Evolutionary conservation across 2,329 filamentous ascomycete species (phyloP), one percentile per base, ranked within the genome.

Genomic region (Emydomyces testavorans): DNA sequence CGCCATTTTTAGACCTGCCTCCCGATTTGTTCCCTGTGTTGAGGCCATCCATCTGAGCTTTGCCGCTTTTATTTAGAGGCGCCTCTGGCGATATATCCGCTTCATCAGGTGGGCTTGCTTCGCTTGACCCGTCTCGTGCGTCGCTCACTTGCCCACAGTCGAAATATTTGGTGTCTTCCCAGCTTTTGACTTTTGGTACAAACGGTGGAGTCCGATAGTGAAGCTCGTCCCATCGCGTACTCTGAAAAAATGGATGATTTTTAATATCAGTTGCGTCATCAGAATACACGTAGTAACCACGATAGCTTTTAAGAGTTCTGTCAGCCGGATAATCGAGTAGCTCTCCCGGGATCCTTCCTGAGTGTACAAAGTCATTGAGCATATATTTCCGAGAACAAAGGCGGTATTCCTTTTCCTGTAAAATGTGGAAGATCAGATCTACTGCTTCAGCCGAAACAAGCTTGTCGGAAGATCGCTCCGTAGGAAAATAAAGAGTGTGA

Each of bases 201-300:
- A 93, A 90, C 0, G 89, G 89, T 0, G 90, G 89, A 6, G 71
- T 70, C 48, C 78, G 75, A 28, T 75, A 66, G 58, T 92, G 83
- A 13, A 94, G 65, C 0, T 76, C 76, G 11, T 83, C 78, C 92
- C 87, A 96, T 1, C 78, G 76, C 13, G 93, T 78, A 42, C 79
- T 78, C 49, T 74, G 75, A 69, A 96, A 96, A 76, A 90, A 96
- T 8, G 79, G 77, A 65, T 96, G 92, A 2, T 74, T 68, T 62
- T 93, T 95, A 71, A 96, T 93, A 48, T 95, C 88, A 54, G 85
- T 79, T 1, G 85, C 89, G 58, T 94, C 89, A 52, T 92, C 77
- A 0, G 84, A 72, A 58, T 87, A 90, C 3, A 96, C 89, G 47
- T 83, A 82, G 26, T 79, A 72, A 24, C 73, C 70, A 48, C 65